phyloP scores from a whole-genome alignment of 192 early-diverging fungal species.

The Podila verticillata region DNA sequence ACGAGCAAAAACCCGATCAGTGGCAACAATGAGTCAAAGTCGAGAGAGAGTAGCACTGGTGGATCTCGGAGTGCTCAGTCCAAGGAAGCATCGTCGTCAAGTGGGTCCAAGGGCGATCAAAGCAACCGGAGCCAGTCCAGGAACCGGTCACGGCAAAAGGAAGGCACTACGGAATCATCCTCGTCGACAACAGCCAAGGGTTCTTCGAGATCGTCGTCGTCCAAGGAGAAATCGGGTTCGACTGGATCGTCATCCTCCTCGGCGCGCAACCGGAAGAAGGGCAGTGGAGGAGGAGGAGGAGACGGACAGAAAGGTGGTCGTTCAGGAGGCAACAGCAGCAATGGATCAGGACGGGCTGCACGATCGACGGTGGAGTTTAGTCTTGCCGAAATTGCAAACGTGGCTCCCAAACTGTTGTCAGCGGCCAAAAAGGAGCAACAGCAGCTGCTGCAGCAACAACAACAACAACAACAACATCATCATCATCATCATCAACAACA shows the following conservation, averaged over 20 bases:
- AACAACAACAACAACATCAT: too few relatives aligned
- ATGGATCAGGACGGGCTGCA: conserved; percentile 7
- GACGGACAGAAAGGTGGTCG: conserved; percentile 11
- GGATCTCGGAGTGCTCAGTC: background rate
- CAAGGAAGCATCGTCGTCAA: background rate
- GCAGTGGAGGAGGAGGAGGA: conserved; percentile 11
- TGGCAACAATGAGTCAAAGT: background rate
- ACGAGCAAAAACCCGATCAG: conserved; percentile 25
- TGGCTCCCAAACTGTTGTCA: conserved; percentile 21
- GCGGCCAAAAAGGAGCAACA: conserved; percentile 3
- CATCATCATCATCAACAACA: too few relatives aligned
- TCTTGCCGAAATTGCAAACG: conserved; percentile 42
- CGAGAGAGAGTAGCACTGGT: background rate
- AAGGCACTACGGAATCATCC: conserved; percentile 10
- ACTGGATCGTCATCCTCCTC: conserved; percentile 5
- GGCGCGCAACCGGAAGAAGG: conserved; percentile 20
- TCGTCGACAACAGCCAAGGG: background rate
- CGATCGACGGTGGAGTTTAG: conserved; percentile 40
- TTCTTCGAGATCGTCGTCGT: conserved; percentile 1
- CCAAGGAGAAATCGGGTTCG: conserved; percentile 17
- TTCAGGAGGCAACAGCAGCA: background rate
- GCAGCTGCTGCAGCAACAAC: too few relatives aligned
- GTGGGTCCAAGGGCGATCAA: background rate
- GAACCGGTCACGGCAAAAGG: conserved; percentile 12
- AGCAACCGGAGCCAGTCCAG: conserved; percentile 18